Evolutionary conservation across 495 filamentous ascomycete species (phyloP), one percentile per base, ranked within the genome.

Genomic region (Aspergillus taichungensis): DNA sequence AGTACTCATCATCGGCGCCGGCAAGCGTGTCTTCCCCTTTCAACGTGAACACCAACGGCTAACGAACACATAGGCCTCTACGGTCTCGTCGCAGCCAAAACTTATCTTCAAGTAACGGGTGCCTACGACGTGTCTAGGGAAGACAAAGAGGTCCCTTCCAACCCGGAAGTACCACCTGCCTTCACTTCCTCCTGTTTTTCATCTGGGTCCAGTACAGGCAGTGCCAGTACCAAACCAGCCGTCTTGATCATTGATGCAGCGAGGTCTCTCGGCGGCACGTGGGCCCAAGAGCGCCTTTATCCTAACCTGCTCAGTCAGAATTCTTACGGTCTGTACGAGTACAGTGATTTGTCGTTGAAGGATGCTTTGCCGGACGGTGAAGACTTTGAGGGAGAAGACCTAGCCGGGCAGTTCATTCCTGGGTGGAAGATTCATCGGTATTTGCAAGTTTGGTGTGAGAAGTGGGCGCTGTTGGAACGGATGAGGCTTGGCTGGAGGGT

Each of bases 391-490:
- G 6, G 75, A 79, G 59, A 76, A 79, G 14, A 76, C 72, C 75
- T 74, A 78, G 24, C 68, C 67, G 45, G 14, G 45, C 55, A 83
- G 37, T 78, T 85, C 54, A 80, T 89, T 33, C 71, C 83, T 0
- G 86, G 82, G 0, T 54, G 69, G 31, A 76, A 78, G 12, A 66
- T 87, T 24, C 67, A 83, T 39, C 49, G 71, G 1, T 89, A 90
- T 52, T 63, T 88, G 1, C 57, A 68, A 6, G 62, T 64, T 7
- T 85, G 80, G 58, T 68, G 78, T 0, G 57, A 77, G 38, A 70
- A 74, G 30, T 83, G 76, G 58, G 72, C 63, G 27, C 62, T 89
- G n/a, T 50, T 53, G 3, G 54, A 67, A 13, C 68, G 70, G 11
- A 75, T 84, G 30, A 71, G 72, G 8, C 71, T 79, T 42, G 60